Evolutionary conservation across 2,329 filamentous ascomycete genomes (phyloP), one percentile per base, ranked within the genome.

Genomic region (Ascochyta fabae): DNA sequence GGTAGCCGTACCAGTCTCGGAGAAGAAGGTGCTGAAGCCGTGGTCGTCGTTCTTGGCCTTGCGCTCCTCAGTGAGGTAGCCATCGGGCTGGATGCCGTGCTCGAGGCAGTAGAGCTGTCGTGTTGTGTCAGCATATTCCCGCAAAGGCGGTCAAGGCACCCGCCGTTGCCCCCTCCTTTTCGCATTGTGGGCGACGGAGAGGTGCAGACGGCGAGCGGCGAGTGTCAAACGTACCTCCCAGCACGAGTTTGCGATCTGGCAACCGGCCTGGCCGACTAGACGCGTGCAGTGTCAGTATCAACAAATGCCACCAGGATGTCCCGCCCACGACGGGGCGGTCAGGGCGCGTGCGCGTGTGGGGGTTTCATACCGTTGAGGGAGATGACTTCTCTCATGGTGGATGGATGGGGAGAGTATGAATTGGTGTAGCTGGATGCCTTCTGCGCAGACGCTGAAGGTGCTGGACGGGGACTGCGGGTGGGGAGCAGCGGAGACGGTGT

Each of bases 21-120:
- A 97, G 87, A 99, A 99, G 87, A 99, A 99, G 75, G 95, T 99
- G 86, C 93, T 97, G 88, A 99, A 99, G 68, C 95, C 95, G 77
- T 97, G 91, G 79, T 98, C 95, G 64, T 92, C 90, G 65, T 96
- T 90, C 76, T 88, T 88, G 71, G 86, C 87, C 86, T 98, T 97
- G 82, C 93, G 92, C 86, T 98, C 94, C 78, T 97, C 94, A 67
- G 93, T 98, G 80, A 99, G 88, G 84, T 91, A 98, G 79, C 95
- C 95, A 87, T 99, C 95, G 72, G 95, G 94, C 94, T 99, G 78
- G 63, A 99, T 99, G 76, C 95, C 95, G 81, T 99, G 95, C 87
- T 99, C 95, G 76, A 99, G 92, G 84, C 95, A 99, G 88, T 99
- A 99, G 65, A 99, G 91, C 95, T 99, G 80, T 34, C 41, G 62